Conservation (phyloP, 1,284 basidiomycete genomes). For the Marasmius tenuissimus region DNA sequence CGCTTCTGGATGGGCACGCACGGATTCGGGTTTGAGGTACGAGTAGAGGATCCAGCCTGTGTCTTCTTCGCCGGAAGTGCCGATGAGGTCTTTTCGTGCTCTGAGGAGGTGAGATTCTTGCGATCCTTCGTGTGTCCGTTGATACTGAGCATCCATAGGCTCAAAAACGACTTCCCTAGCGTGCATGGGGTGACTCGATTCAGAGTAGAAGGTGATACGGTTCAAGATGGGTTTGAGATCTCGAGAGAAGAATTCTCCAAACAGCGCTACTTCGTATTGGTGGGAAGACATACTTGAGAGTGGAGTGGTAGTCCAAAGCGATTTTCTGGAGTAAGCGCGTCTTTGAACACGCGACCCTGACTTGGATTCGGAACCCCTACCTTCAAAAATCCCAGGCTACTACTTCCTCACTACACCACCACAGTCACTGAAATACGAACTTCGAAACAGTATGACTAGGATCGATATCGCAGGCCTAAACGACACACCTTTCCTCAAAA, state of each 20-base stretch:
- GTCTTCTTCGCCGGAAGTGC: slow-evolving; percentile 60
- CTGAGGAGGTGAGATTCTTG: slow-evolving; percentile 67
- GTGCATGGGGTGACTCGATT: slow-evolving; percentile 69
- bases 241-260: slow-evolving; percentile 67
- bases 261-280: slow-evolving; percentile 75
- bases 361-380: no score
- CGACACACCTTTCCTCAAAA: no score
- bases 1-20: slow-evolving; percentile 75
- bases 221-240: slow-evolving; percentile 70
- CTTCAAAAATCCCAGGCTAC: no score
- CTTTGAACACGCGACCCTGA: no score
- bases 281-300: slow-evolving; percentile 43
- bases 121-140: slow-evolving; percentile 52
- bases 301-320: neutral
- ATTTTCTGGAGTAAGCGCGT: neutral
- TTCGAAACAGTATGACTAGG: no score
- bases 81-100: slow-evolving; percentile 70
- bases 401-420: no score
- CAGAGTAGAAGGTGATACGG: slow-evolving; percentile 73
- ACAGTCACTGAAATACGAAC: no score
- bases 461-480: no score
- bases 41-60: slow-evolving; percentile 66
- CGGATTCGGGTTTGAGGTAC: slow-evolving; percentile 76
- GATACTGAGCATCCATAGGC: no score
- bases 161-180: slow-evolving; percentile 74